A percentile compares a stretch with the other conserved stretches of the same genome.
phyloP scores from a whole-genome alignment of 441 rosid genomes.

The Brassica hybrid region DNA sequence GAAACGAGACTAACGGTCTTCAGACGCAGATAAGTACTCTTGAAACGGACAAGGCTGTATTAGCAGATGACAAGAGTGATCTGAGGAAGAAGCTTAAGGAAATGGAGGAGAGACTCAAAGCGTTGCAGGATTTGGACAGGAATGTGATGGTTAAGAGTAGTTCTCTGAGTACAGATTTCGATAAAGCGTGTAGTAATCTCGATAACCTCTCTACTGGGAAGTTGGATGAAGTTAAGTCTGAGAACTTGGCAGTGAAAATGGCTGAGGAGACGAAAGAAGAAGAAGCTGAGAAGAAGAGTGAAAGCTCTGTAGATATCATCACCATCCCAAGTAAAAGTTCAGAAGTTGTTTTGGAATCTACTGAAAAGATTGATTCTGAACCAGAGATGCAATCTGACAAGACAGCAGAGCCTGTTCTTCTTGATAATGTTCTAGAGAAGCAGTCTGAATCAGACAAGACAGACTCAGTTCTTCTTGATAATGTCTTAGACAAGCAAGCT shows the following conservation, averaged over 20 bases:
- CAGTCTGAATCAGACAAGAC: constrained; percentile 7
- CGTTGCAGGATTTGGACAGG: constrained; percentile 60
- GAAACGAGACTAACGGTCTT: constrained; percentile 76
- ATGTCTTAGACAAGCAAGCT: constrained; percentile 28
- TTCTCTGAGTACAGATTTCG: constrained; percentile 55
- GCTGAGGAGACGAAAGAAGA: too few species aligned
- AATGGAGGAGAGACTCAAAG: constrained; percentile 66
- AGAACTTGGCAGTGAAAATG: too few species aligned
- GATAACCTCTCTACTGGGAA: constrained; percentile 41
- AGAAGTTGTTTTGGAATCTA: constrained; percentile 37
- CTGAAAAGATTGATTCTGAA: too few species aligned
- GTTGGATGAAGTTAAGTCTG: constrained; percentile 43
- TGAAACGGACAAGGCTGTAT: constrained; percentile 61
- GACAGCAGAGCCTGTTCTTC: too few species aligned
- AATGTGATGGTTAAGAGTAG: constrained; percentile 58
- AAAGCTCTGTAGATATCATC: constrained; percentile 34
- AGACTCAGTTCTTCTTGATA: constrained; percentile 7
- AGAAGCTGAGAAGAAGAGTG: constrained; percentile 7
- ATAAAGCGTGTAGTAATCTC: constrained; percentile 56
- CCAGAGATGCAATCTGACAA: constrained; percentile 24
- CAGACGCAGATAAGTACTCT: constrained; percentile 62
- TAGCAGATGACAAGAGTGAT: constrained; percentile 51
- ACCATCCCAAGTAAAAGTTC: constrained; percentile 29
- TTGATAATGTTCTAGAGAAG: constrained; percentile 24
- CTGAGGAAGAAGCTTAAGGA: constrained; percentile 57